Conservation (phyloP, 805 yeast genomes). For the Wickerhamiella brachini region DNA sequence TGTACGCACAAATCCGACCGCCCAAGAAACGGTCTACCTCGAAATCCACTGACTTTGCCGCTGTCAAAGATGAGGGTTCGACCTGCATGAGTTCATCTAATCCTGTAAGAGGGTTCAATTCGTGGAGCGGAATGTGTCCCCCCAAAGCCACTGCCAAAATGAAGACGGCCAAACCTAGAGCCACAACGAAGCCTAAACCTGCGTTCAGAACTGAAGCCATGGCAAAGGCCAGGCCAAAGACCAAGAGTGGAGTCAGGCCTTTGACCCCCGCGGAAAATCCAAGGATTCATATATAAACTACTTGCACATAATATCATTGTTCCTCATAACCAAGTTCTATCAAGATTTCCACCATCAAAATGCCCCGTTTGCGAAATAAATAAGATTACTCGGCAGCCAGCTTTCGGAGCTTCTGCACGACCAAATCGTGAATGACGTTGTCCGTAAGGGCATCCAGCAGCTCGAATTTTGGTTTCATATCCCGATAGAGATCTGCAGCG, state of each 20-base stretch:
- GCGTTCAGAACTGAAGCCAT: background rate
- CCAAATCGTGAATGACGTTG: background rate
- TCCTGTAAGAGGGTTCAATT: background rate
- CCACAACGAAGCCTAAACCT: background rate
- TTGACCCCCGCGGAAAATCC: background rate
- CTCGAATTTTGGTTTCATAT: background rate
- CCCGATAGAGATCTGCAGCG: background rate
- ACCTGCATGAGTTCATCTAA: background rate
- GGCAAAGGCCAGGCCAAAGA: background rate
- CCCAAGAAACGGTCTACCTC: background rate
- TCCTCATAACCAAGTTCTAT: too few species aligned
- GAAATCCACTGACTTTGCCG: background rate
- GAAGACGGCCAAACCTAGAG: background rate
- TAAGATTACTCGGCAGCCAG: background rate
- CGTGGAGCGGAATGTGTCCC: background rate
- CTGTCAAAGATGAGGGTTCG: background rate
- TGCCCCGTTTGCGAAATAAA: background rate
- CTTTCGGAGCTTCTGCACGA: background rate
- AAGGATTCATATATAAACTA: background rate
- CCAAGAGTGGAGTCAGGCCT: background rate
- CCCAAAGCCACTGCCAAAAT: background rate
- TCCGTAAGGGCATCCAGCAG: background rate
- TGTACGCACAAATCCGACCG: conserved; percentile 9
- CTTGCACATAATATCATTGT: background rate
- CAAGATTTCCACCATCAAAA: too few species aligned